phyloP scores from a whole-genome alignment of 75 land plant species.

The Sequoia sempervirens region DNA sequence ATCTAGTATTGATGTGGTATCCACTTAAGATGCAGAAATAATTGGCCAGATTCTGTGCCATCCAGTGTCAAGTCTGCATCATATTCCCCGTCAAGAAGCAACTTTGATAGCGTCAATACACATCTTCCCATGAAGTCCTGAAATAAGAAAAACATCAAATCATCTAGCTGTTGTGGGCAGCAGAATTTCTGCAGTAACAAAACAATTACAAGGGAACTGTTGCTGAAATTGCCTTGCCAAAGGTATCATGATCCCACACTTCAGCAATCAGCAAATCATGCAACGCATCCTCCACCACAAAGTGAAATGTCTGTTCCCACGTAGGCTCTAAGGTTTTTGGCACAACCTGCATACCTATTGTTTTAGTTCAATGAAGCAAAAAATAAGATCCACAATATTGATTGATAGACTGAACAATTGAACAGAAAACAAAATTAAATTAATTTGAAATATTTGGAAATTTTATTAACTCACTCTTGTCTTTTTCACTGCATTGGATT shows the following conservation, averaged over 20 bases:
- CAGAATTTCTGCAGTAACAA: background rate
- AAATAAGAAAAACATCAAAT: background rate
- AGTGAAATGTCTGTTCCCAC: constrained; percentile 93
- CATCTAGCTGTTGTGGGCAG: background rate
- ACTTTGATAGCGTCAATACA: constrained; percentile 51
- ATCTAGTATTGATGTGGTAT: constrained; percentile 22
- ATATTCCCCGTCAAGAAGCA: constrained; percentile 38
- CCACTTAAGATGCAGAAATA: constrained; percentile 54
- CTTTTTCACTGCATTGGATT: constrained; percentile 49
- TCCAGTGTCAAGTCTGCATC: constrained; percentile 28
- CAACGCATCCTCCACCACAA: constrained; percentile 88
- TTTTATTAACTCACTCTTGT: constrained; percentile 39
- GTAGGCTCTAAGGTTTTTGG: constrained; percentile 73
- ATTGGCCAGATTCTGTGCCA: constrained; percentile 37
- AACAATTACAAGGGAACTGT: background rate
- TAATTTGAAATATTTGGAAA: background rate
- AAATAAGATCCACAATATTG: background rate
- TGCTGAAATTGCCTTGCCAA: constrained; percentile 67
- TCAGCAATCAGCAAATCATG: constrained; percentile 86
- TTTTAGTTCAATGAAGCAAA: background rate
- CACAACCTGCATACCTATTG: constrained; percentile 56
- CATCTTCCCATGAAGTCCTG: constrained; percentile 56
- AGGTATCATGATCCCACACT: constrained; percentile 90
- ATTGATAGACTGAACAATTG: background rate
- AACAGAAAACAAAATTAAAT: background rate